Evolutionary conservation across 2,329 filamentous ascomycete species (phyloP).

Genomic region (Hymenoscyphus albidus): DNA sequence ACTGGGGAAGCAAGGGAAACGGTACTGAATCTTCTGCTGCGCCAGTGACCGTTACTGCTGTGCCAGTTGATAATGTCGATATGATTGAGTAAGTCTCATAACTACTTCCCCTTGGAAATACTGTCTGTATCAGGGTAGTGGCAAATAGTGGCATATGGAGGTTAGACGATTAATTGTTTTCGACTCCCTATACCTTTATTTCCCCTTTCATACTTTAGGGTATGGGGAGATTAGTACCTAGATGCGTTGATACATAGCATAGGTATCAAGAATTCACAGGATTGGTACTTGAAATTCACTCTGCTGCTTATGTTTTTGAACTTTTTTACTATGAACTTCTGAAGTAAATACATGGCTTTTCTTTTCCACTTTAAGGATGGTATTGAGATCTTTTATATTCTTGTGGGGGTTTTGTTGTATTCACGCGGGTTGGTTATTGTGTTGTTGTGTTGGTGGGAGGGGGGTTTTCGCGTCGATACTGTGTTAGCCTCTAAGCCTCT

Average conservation of each 20-base stretch:
- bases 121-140: not conserved
- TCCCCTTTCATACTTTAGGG: not conserved
- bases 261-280: not conserved
- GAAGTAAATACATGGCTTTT: too few species aligned
- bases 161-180: not conserved
- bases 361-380: too few species aligned
- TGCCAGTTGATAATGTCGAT: constrained; percentile 56
- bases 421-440: too few species aligned
- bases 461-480: too few species aligned
- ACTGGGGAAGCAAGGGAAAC: constrained; percentile 60
- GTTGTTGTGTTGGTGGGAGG: too few species aligned
- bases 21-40: constrained; percentile 28
- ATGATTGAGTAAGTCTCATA: constrained; percentile 50
- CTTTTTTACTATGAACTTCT: too few species aligned
- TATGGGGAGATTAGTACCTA: not conserved
- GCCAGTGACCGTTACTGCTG: constrained; percentile 34
- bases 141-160: not conserved
- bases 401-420: too few species aligned
- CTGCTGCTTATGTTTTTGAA: too few species aligned
- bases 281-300: too few species aligned
- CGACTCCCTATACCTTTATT: not conserved
- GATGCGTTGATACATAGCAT: not conserved
- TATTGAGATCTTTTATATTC: too few species aligned
- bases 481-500: too few species aligned
- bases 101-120: not conserved